Evolutionary conservation across 1,284 basidiomycete genomes (phyloP), one percentile per base, ranked within the genome.

Genomic region (Ustilago xerochloae): DNA sequence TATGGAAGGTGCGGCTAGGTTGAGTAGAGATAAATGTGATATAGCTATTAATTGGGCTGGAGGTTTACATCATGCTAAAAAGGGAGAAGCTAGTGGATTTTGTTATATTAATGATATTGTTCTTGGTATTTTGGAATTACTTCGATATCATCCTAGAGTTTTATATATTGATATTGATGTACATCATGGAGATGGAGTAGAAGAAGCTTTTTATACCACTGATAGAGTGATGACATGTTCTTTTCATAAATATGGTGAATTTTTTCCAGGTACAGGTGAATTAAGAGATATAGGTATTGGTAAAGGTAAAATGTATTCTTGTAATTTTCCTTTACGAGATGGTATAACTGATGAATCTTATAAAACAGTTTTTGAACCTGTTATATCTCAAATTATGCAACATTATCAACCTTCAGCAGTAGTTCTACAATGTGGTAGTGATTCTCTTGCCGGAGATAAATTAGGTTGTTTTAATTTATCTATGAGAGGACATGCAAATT

Each of bases 61-160:
- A 16, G 96, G 96, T 7, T 87, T 99, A 56, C 96, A 99, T 84
- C 96, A 99, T 83, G 94, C 96, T 2, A 99, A 99, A 86, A 99
- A 98, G 87, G 93, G 94, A 45, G 97, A 99, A 86, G 96, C 96
- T 0, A 95, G 93, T 79, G 96, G 96, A 1, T 99, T 99, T 86
- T 99, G 96, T 86, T 99, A 98, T 85, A 93, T 99, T 51, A 99
- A 99, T 82, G 95, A 99, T 85, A 99, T 99, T 74, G 97, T 99
- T 2, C 88, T 99, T 13, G 97, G 96, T 6, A 97, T 99, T 66
- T 88, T 99, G 29, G 97, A 99, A 83, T 88, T 99, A 10, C 87
- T 93, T 79, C 92, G 94, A 75, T 98, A 98, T 85, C 95, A 99
- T 82, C 90, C 90, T 20, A 89, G 97, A 35, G 97, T 99, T 6